phyloP scores from a whole-genome alignment of 805 yeast species.

The Novakomyces olei region DNA sequence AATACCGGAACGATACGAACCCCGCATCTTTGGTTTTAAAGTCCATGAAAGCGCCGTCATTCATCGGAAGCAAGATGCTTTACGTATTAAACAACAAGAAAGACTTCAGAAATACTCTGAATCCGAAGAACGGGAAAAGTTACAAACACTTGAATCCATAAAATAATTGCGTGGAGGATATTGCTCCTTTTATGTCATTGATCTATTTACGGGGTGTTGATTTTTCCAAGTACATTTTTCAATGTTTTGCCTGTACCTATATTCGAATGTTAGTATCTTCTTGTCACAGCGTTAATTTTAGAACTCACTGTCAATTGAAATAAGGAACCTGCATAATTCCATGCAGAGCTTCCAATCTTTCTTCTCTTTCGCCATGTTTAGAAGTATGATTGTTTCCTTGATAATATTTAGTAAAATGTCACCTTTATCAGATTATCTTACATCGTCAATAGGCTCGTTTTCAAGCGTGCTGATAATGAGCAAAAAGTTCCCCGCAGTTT shows the following conservation, averaged over 20 bases:
- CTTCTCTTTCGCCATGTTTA: neutral
- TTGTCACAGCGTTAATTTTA: neutral
- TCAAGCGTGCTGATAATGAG: neutral
- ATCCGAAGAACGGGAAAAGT: neutral
- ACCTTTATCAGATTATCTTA: neutral
- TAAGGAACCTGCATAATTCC: constrained; percentile 1
- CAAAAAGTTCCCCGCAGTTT: neutral
- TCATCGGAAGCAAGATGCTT: neutral
- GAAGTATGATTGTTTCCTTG: neutral
- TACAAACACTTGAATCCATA: neutral
- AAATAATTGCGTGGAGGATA: neutral
- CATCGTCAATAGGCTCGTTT: too few species aligned
- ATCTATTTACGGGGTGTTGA: neutral
- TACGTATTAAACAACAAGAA: neutral
- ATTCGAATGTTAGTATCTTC: neutral
- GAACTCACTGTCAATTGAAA: neutral
- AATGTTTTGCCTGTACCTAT: neutral
- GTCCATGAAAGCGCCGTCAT: constrained; percentile 39
- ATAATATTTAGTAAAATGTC: neutral
- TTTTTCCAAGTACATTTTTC: neutral
- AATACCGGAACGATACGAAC: constrained; percentile 22
- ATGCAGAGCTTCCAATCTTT: constrained; percentile 1
- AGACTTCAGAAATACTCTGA: neutral
- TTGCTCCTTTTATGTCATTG: neutral
- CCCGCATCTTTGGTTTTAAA: constrained; percentile 72